Evolutionary conservation across 2,329 filamentous ascomycete genomes (phyloP).

Genomic region (Fusarium albosuccineum): DNA sequence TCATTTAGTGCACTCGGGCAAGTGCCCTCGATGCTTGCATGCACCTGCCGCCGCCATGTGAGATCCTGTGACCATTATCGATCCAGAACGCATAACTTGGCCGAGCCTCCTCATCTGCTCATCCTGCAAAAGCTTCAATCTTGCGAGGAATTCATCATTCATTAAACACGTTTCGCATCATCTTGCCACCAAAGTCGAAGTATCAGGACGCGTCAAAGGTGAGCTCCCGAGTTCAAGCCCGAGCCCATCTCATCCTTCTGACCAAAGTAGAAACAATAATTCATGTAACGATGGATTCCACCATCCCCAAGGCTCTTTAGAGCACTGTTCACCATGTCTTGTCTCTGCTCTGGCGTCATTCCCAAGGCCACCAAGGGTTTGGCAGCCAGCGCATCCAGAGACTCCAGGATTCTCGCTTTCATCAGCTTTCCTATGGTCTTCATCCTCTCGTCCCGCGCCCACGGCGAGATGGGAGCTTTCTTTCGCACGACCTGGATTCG

Average conservation of each 20-base stretch:
- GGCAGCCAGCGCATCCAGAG: conserved; percentile 57
- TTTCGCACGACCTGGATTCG: conserved; percentile 58
- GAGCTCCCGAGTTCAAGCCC: background rate
- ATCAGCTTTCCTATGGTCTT: conserved; percentile 60
- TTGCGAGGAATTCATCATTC: background rate
- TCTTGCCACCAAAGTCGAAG: background rate
- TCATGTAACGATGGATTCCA: conserved; percentile 58
- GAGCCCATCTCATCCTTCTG: conserved; percentile 52
- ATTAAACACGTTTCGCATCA: background rate
- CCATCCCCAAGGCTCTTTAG: conserved; percentile 52
- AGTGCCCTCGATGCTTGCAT: background rate
- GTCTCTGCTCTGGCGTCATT: conserved; percentile 51
- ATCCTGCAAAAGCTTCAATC: background rate
- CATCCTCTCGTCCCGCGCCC: conserved; percentile 57
- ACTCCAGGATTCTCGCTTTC: conserved; percentile 57
- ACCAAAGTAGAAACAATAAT: conserved; percentile 58
- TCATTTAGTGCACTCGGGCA: background rate
- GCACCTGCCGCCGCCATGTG: background rate
- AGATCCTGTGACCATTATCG: background rate
- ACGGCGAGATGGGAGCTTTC: conserved; percentile 61
- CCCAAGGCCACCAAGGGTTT: conserved; percentile 57
- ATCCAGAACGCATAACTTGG: background rate
- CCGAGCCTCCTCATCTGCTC: background rate
- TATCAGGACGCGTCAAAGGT: background rate
- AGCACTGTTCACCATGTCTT: conserved; percentile 49